phyloP scores from a whole-genome alignment of 2,329 filamentous ascomycete species.

The Phaeosphaeriaceae sp. region DNA sequence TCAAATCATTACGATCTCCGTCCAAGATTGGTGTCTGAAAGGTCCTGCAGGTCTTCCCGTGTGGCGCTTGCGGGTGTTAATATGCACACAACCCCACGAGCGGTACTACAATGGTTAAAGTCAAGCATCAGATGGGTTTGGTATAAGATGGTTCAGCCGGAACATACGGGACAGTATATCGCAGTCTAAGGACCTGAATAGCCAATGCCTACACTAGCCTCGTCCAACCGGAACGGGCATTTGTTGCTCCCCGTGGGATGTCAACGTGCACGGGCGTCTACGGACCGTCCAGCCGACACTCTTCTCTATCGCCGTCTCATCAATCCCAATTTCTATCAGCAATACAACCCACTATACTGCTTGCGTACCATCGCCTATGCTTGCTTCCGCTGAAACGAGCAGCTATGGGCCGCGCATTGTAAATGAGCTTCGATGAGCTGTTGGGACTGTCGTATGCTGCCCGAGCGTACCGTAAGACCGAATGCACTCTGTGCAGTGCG shows the following conservation, averaged over 20 bases:
- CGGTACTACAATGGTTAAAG: background rate
- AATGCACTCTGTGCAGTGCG: slow-evolving; percentile 3
- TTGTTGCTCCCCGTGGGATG: slow-evolving; percentile 11
- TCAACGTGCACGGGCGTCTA: slow-evolving; percentile 15
- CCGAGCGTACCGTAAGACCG: slow-evolving; percentile 29
- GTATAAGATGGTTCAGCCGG: background rate
- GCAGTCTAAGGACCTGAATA: background rate
- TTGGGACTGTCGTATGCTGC: slow-evolving; percentile 17
- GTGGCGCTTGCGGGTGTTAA: background rate
- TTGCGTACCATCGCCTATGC: slow-evolving; percentile 24
- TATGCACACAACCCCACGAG: background rate
- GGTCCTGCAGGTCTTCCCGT: slow-evolving; percentile 9
- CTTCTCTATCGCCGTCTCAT: slow-evolving; percentile 22
- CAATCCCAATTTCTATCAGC: slow-evolving; percentile 21
- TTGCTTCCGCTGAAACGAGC: slow-evolving; percentile 14
- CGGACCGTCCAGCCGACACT: slow-evolving; percentile 38
- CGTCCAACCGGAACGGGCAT: slow-evolving; percentile 21
- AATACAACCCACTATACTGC: slow-evolving; percentile 35
- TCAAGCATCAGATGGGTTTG: background rate
- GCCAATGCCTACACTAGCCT: slow-evolving; percentile 11
- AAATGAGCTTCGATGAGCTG: slow-evolving; percentile 17
- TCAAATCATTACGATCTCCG: background rate
- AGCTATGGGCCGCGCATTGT: slow-evolving; percentile 12
- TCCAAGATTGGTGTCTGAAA: background rate
- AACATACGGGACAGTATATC: slow-evolving; percentile 10